Evolutionary conservation across 257 asterid species (phyloP).

Genomic region (Solanum habrochaites): DNA sequence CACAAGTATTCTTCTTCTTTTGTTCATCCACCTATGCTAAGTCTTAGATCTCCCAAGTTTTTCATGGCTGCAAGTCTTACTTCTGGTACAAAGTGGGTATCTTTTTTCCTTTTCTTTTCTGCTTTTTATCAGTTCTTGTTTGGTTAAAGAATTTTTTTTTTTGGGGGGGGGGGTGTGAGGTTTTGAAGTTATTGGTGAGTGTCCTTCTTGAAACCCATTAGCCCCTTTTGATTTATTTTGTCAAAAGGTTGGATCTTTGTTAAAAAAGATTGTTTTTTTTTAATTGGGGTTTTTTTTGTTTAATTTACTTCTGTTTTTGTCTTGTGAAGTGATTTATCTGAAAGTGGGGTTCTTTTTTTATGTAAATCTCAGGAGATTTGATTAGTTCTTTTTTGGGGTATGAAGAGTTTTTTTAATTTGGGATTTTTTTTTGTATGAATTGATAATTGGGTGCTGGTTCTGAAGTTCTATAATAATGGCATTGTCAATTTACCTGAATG

Average conservation of each 20-base stretch:
- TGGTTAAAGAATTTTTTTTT: neutral
- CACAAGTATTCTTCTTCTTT: constrained; percentile 22
- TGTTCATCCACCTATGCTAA: constrained; percentile 36
- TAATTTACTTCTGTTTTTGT: neutral
- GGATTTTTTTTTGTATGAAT: neutral
- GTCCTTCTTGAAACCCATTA: neutral
- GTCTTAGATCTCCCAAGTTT: constrained; percentile 64
- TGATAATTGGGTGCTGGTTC: neutral
- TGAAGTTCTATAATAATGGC: neutral
- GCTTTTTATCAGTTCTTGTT: neutral
- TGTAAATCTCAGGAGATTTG: neutral
- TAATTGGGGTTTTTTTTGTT: neutral
- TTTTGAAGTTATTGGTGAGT: neutral
- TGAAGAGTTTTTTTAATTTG: neutral
- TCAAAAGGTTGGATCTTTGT: constrained; percentile 10
- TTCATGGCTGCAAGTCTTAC: constrained; percentile 66
- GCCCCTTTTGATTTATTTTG: neutral
- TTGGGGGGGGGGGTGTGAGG: neutral
- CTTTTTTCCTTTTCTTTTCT: neutral
- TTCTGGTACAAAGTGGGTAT: constrained; percentile 45
- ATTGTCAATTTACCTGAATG: neutral
- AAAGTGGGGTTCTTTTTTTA: neutral
- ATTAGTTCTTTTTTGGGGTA: neutral
- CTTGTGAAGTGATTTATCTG: neutral
- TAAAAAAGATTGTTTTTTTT: neutral